Base-by-base conservation (phyloP, 768 basidiomycete species). In the Myochromella boudieri region DNA sequence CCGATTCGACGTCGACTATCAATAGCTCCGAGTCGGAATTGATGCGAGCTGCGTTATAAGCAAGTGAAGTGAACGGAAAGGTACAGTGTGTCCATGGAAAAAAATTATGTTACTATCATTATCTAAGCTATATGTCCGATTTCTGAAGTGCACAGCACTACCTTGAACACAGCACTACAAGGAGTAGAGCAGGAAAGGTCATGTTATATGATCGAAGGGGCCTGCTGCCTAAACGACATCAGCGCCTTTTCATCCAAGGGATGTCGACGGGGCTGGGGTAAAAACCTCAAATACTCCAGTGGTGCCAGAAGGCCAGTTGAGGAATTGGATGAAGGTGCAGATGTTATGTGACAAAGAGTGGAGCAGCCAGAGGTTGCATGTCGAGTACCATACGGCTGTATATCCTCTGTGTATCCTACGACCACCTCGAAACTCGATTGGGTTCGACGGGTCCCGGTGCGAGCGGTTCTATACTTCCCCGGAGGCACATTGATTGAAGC, bases 231-330 rank as follows among this genome's bases (percentile, higher is more conserved):
- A 52, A 84, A 78, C 1, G 78, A 77, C 73, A 84, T 84, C 40
- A 89, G 68, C 5, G 82, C 81, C 59, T 80, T 76, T 62, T 87
- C 84, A 58, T 89, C 87, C 43, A 84, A 61, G 2, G 84, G 82
- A 60, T 88, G 86, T 37, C 87, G 77, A 42, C 77, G 76, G 14
- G 75, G 76, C 12, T 81, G 82, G 14, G 83, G 74, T 10, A 78
- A 72, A 20, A 71, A 78, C 60, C 78, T 73, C 15, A 86, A 72
- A 60, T 84, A 86, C 24, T 78, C 71, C 12, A 88, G 65, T 17
- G 86, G 86, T 2, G 84, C 83, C 22, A 87, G 77, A 50, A 46
- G 59, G 61, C 58, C 67, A 22, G 6, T 34, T 38, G 37, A 36
- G 40, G 27, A 42, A 25, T 37, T 32, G 11, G 24, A 36, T 20